These are phyloP conservation scores for Colletotrichum nymphaeae DNA, from an alignment of 2,329 filamentous ascomycete species.

Conservation along the genomic window DNA sequence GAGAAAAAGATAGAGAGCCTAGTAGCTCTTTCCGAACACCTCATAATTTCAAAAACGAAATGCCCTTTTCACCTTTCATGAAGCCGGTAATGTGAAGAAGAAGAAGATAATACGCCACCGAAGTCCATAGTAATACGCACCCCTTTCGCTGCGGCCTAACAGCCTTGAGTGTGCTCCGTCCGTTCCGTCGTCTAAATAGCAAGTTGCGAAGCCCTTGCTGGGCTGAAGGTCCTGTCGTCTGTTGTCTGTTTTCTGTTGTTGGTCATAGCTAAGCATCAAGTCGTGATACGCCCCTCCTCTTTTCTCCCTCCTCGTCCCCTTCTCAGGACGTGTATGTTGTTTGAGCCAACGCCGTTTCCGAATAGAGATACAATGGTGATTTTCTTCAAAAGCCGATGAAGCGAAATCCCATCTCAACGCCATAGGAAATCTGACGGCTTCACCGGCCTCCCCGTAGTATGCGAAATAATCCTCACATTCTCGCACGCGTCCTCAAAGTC, in stretches of 20 bases:
- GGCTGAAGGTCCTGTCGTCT: not conserved
- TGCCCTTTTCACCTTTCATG: not conserved
- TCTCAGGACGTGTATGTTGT: not conserved
- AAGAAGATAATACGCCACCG: not conserved
- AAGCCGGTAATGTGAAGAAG: not conserved
- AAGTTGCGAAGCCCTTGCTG: not conserved
- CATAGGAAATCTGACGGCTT: conserved; percentile 25
- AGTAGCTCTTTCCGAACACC: not conserved
- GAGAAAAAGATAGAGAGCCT: not conserved
- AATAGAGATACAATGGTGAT: not conserved
- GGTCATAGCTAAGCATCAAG: conserved; percentile 2
- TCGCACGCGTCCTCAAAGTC: conserved; percentile 31
- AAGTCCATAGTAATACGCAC: not conserved
- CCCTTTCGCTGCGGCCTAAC: not conserved
- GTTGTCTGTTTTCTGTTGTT: not conserved
- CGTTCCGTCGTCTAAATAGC: not conserved
- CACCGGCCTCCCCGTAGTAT: conserved; percentile 25
- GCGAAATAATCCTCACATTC: conserved; percentile 19
- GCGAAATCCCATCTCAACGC: not conserved
- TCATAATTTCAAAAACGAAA: not conserved
- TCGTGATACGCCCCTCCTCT: not conserved
- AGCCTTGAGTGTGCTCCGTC: not conserved
- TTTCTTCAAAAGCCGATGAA: not conserved
- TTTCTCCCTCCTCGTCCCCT: not conserved
- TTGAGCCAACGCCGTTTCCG: not conserved